Conservation (phyloP, 495 filamentous ascomycete species). For the Aspergillus hancockii region DNA sequence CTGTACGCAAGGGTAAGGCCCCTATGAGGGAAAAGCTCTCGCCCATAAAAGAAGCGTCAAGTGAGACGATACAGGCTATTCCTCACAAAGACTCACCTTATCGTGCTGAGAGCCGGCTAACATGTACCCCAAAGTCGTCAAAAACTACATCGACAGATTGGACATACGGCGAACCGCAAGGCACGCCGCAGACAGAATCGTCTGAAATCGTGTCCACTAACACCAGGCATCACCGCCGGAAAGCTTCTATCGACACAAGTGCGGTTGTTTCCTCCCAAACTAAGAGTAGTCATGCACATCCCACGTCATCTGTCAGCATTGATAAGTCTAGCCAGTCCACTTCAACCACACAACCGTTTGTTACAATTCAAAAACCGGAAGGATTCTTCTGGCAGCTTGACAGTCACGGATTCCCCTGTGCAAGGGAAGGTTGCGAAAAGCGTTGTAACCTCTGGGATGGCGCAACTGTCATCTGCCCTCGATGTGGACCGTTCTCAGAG, state of each 20-base stretch:
- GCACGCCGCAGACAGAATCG: conserved; percentile 11
- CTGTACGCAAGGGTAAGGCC: background rate
- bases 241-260: background rate
- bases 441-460: conserved; percentile 55
- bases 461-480: conserved; percentile 37
- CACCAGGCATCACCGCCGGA: background rate
- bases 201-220: conserved; percentile 3
- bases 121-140: conserved; percentile 1
- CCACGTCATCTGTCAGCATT: conserved; percentile 2
- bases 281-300: conserved; percentile 20
- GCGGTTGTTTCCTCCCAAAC: background rate
- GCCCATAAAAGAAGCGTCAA: conserved; percentile 8
- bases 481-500: conserved; percentile 45
- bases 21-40: conserved; percentile 13
- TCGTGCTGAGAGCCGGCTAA: background rate
- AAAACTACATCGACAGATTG: background rate
- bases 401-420: conserved; percentile 29
- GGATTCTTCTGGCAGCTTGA: conserved; percentile 30
- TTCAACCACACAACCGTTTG: background rate
- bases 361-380: conserved; percentile 15
- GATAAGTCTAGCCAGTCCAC: background rate
- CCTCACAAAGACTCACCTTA: background rate
- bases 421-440: conserved; percentile 31
- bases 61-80: background rate
- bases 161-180: background rate